Evolutionary conservation across 768 basidiomycete genomes (phyloP).

Genomic region (Epithele typhae): DNA sequence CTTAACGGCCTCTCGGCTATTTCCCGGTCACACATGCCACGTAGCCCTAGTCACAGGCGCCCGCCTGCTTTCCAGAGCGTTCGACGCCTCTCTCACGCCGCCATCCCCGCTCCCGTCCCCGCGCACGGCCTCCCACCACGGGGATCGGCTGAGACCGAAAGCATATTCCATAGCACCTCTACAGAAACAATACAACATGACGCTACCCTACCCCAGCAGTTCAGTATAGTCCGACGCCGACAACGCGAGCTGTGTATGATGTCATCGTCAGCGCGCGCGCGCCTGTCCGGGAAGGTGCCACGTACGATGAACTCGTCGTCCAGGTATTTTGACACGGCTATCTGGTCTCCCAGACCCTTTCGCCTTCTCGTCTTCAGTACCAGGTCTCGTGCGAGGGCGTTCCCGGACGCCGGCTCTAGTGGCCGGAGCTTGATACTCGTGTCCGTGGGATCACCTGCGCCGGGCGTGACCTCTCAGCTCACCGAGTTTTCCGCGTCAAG

Average conservation of each 20-base stretch:
- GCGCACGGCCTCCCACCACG: background rate
- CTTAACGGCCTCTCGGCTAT: constrained; percentile 33
- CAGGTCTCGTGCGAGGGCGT: constrained; percentile 89
- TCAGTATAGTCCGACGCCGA: constrained; percentile 97
- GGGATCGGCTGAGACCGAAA: background rate
- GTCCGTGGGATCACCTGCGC: constrained; percentile 92
- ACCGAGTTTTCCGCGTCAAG: too few relatives aligned
- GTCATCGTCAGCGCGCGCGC: constrained; percentile 4
- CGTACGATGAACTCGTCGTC: constrained; percentile 95
- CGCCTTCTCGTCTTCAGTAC: constrained; percentile 94
- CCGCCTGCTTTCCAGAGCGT: constrained; percentile 22
- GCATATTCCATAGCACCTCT: constrained; percentile 17
- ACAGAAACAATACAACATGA: constrained; percentile 10
- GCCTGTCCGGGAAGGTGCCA: constrained; percentile 14
- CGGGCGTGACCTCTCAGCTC: too few relatives aligned
- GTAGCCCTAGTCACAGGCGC: constrained; percentile 28
- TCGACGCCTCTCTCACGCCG: constrained; percentile 27
- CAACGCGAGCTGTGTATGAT: constrained; percentile 67
- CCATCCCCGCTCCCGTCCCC: background rate
- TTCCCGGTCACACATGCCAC: constrained; percentile 30
- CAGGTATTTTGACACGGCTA: constrained; percentile 94
- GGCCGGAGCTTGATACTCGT: constrained; percentile 95
- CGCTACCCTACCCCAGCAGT: constrained; percentile 56
- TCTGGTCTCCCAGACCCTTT: constrained; percentile 95
- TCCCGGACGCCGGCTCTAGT: constrained; percentile 94